Base-by-base conservation (phyloP, 768 basidiomycete species). In the Termitomyces sp. region DNA sequence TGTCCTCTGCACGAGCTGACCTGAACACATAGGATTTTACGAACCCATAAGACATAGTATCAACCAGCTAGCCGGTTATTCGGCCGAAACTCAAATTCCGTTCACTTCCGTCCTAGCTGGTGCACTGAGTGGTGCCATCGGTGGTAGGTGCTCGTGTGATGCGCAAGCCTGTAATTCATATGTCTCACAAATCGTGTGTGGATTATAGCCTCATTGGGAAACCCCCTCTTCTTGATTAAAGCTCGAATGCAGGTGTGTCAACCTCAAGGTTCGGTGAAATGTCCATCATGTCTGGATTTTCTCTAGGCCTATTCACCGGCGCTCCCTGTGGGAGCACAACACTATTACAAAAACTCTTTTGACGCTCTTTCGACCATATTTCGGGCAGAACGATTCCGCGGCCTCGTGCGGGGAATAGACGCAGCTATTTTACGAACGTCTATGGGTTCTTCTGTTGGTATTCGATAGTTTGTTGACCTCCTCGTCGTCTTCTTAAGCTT, bases 161-260 rank as follows among this genome's bases (percentile, higher is more conserved):
- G 32, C 2, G 6, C 7, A 24, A 28, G 38, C 24, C 38, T 10
- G 6, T 28, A 40, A 52, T 40, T 4, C 26, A 13, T 30, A 40
- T 8, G 48, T 26, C 24, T 40, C 13, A 57, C 22, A 55, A n/a
- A 40, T 28, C 43, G 20, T 52, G 64, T 16, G 64, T 28, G 24
- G 36, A 20, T 24, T 53, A 38, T 36, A 90, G 90, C 90, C 0
- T 78, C 80, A 52, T 72, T 94, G 44, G 94, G 94, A 43, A 96
- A 92, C 69, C 94, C 94, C 0, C 74, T 97, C 13, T 99, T 97
- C 73, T 77, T 99, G 57, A 85, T 99, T 68, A 99, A 99, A 75
- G 97, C 97, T 6, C 85, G 97, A 46, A 98, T 99, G 90, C 97
- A 99, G 80, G 89, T 87, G 18, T 50, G 72, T 42, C 33, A 16